Conservation (phyloP, 192 early-diverging fungal genomes). For the Ambispora gerdemannii region DNA sequence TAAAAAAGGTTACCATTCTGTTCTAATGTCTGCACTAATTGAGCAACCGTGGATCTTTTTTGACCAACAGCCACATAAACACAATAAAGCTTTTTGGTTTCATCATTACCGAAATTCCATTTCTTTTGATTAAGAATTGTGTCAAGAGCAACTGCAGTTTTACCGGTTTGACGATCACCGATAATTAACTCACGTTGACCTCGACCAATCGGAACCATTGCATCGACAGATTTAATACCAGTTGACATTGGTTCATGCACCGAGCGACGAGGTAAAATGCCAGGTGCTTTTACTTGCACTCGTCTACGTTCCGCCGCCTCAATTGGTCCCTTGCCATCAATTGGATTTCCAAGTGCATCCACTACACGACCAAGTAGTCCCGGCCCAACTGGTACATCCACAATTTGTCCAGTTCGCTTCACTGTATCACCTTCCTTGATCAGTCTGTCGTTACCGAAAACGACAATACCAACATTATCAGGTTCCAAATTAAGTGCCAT, state of each 20-base stretch:
- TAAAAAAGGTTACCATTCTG: constrained; percentile 60
- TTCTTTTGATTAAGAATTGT: constrained; percentile 99
- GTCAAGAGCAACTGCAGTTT: constrained; percentile 98
- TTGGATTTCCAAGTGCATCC: constrained; percentile 98
- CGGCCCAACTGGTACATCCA: constrained; percentile 95
- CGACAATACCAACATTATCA: constrained; percentile 99
- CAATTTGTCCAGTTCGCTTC: constrained; percentile 98
- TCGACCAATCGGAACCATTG: constrained; percentile 99
- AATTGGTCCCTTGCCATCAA: constrained; percentile 98
- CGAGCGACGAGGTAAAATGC: constrained; percentile 98
- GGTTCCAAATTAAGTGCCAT: constrained; percentile 99
- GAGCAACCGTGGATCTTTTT: constrained; percentile 99
- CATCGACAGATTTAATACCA: constrained; percentile 99
- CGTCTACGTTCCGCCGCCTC: constrained; percentile 80
- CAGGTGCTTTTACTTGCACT: constrained; percentile 99
- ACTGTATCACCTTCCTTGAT: constrained; percentile 99
- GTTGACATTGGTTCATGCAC: constrained; percentile 99
- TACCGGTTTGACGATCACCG: constrained; percentile 99
- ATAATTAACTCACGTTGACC: constrained; percentile 99
- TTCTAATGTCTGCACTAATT: constrained; percentile 98
- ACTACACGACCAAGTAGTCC: constrained; percentile 97
- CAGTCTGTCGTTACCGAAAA: constrained; percentile 99
- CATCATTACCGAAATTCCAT: constrained; percentile 94
- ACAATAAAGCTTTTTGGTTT: constrained; percentile 99
- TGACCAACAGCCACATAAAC: constrained; percentile 99